Percentiles rank a stretch among this genome's conserved stretches.
These are phyloP conservation scores for Trichosanthes truncata DNA, from an alignment of 306 rosid genomes.

Conservation along the genomic window DNA sequence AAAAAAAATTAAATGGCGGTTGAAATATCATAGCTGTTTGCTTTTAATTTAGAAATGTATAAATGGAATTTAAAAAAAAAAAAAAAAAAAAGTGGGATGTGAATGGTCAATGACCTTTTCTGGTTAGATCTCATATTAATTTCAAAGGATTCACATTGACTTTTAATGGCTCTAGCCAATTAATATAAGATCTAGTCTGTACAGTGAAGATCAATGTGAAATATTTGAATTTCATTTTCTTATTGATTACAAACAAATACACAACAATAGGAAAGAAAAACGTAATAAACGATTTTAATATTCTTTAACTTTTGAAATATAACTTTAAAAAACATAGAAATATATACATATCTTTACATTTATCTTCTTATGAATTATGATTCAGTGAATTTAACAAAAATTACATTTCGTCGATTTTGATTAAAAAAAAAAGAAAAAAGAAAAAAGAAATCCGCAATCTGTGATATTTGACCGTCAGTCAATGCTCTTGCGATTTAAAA, in stretches of 20 bases:
- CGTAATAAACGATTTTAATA: neutral
- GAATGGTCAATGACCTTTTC: neutral
- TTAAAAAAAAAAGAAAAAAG: no score
- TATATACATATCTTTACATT: no score
- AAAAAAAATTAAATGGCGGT: no score
- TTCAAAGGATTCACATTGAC: neutral
- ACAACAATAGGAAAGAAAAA: neutral
- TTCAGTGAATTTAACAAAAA: no score
- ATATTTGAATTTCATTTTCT: neutral
- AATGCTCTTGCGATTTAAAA: neutral
- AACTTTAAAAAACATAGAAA: no score
- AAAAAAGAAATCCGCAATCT: neutral
- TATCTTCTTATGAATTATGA: no score
- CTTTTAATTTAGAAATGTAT: no score
- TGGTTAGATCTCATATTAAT: neutral
- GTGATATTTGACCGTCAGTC: neutral
- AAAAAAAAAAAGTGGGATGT: no score
- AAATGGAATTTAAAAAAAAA: neutral
- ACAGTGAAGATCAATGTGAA: neutral
- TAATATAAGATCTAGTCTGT: neutral
- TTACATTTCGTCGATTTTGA: neutral
- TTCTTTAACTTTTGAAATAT: no score
- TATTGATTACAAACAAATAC: neutral
- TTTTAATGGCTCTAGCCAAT: neutral
- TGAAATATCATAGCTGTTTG: no score